Evolutionary conservation across 73 alveolate species (phyloP), one percentile per base, ranked within the genome.

Genomic region (Breviolum minutum): DNA sequence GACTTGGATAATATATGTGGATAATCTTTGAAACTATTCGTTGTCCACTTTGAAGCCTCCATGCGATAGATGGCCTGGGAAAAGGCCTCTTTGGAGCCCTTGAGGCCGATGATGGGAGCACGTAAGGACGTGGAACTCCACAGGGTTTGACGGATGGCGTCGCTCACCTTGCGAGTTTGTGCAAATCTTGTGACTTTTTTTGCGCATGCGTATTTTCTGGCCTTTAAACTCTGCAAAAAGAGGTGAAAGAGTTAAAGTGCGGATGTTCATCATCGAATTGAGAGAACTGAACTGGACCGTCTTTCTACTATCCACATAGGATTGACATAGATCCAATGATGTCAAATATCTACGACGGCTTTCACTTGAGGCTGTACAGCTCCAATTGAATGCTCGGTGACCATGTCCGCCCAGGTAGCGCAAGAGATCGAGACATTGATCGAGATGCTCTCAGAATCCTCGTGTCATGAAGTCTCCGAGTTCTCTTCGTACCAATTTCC

Each of bases 331-430:
- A 40, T 40, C 54, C 54, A 40, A 40, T 40, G 54, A 3, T 40
- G 54, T 40, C 54, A 40, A 40, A 40, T 40, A 3, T 40, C 54
- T 40, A 40, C 54, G 3, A 40, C 54, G 54, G 54, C 54, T 40
- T 40, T 40, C 54, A 40, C 54, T 40, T 40, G 54, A 40, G 54
- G 54, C 54, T 40, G 54, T 40, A 40, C 54, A 40, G 54, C 9
- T 17, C 76, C 84, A 17, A 24, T n/a, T 74, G 30, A 48, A 6
- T 30, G 97, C 90, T 80, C 40, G 30, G 98, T 26, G 48, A 54
- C 98, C 90, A 92, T 8, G 68, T 92, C 98, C 27, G 98, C 98
- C 98, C 98, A 92, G n/a, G 98, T 74, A 61, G 98, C 98, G 29
- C 74, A 74, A 26, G 98, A 92, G 30, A 92, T 60, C 16, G 98